phyloP scores from a whole-genome alignment of 2,329 filamentous ascomycete genomes.

The Verticillium dahliae region DNA sequence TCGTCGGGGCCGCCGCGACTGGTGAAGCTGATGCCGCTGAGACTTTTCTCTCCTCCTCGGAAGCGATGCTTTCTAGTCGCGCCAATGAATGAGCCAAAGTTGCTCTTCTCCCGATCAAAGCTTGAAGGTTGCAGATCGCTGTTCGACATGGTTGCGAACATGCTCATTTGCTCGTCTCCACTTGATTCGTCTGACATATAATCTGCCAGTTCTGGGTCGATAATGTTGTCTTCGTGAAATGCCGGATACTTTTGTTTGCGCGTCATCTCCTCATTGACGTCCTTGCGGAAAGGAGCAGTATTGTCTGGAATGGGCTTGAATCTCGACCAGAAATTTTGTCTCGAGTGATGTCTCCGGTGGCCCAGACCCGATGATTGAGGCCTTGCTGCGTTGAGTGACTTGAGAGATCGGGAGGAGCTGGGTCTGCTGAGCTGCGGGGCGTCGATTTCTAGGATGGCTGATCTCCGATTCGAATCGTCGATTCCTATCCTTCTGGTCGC shows the following conservation, averaged over 20 bases:
- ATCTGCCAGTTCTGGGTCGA: constrained; percentile 89
- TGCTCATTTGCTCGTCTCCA: constrained; percentile 83
- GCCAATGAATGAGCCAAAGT: constrained; percentile 65
- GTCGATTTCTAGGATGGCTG: constrained; percentile 86
- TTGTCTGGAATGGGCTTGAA: constrained; percentile 70
- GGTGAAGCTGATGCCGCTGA: constrained; percentile 62
- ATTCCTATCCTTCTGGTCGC: constrained; percentile 48
- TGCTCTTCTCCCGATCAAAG: constrained; percentile 67
- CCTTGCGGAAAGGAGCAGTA: constrained; percentile 78
- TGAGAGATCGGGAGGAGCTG: constrained; percentile 86
- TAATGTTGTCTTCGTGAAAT: constrained; percentile 98
- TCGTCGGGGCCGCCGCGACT: constrained; percentile 63
- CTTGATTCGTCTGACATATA: constrained; percentile 96
- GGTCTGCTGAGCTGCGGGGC: constrained; percentile 78
- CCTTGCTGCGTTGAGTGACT: constrained; percentile 61
- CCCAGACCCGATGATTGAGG: constrained; percentile 60
- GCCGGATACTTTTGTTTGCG: constrained; percentile 68
- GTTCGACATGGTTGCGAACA: constrained; percentile 70
- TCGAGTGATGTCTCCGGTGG: constrained; percentile 82
- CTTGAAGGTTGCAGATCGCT: constrained; percentile 57
- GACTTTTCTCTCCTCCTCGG: constrained; percentile 69
- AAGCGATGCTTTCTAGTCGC: constrained; percentile 68
- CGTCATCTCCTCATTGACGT: constrained; percentile 57
- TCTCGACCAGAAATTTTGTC: constrained; percentile 73
- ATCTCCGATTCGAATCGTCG: constrained; percentile 77